Evolutionary conservation across 305 asterid species (phyloP).

Genomic region (Salvia sclarea): DNA sequence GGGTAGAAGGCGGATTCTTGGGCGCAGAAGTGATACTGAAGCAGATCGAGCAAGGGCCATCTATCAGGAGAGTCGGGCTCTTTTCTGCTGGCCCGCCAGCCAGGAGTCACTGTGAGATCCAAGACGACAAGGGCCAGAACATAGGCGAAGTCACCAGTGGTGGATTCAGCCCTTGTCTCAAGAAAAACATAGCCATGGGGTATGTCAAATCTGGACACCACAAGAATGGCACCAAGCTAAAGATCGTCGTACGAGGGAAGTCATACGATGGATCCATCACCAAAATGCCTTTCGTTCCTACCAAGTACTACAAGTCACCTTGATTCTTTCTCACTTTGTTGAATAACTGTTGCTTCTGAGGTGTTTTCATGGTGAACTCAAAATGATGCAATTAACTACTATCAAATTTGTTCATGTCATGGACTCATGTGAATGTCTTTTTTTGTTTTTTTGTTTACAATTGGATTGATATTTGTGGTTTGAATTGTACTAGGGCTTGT

Average conservation of each 20-base stretch:
- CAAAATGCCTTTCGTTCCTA: slow-evolving; percentile 92
- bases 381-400: slow-evolving; percentile 25
- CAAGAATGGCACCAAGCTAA: slow-evolving; percentile 77
- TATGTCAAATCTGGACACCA: slow-evolving; percentile 87
- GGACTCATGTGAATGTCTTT: not conserved
- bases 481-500: not conserved
- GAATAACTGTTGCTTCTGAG: slow-evolving; percentile 24
- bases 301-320: slow-evolving; percentile 81
- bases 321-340: slow-evolving; percentile 29
- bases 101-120: slow-evolving; percentile 91
- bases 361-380: slow-evolving; percentile 27
- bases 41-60: slow-evolving; percentile 77
- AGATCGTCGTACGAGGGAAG: slow-evolving; percentile 83
- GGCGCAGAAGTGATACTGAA: slow-evolving; percentile 92
- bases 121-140: slow-evolving; percentile 73
- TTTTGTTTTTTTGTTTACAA: not conserved
- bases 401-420: slow-evolving; percentile 19
- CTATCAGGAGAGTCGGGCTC: slow-evolving; percentile 82
- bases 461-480: not conserved
- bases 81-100: slow-evolving; percentile 92
- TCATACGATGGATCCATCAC: slow-evolving; percentile 76
- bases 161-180: slow-evolving; percentile 95
- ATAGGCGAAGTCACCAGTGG: slow-evolving; percentile 99
- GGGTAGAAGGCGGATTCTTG: slow-evolving; percentile 95
- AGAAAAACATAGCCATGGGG: slow-evolving; percentile 98